Evolutionary conservation across 768 basidiomycete species (phyloP), one percentile per base, ranked within the genome.

Genomic region (Rhodosporidiobolus odoratus): DNA sequence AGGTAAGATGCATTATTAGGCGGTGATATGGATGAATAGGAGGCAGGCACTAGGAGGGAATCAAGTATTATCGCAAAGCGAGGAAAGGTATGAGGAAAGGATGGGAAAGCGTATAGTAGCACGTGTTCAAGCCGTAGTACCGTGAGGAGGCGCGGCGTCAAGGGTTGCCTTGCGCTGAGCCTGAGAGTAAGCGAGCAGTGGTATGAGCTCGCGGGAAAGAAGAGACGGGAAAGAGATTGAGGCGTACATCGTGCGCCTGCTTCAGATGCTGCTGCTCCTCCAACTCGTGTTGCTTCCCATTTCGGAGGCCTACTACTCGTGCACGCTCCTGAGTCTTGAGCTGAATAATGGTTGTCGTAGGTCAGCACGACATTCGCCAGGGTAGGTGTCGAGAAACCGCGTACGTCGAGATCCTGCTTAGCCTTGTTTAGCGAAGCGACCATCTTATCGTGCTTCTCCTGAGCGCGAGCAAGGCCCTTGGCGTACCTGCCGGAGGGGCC

Each of bases 361-460:
- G 32, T 34, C 34, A 64, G 37, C 32, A 30, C 17, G 38, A 34
- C 34, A 27, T 16, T 27, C 7, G 38, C 1, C 19, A 60, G 16
- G 45, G 8, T 32, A 62, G 47, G 21, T 21, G 43, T 15, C 21
- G 48, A n/a, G 19, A 25, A 35, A 27, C 15, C 13, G 43, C 60
- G 17, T 12, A 65, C 52, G 27, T 50, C 48, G 57, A 69, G 64
- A 12, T 62, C 68, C 30, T 63, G 50, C 57, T 70, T 63, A 2
- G 65, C 65, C 65, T 70, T 69, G 43, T 69, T 52, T 32, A 69
- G 68, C n/a, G 43, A 16, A 12, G 65, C 58, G 25, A 67, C 45
- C 17, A n/a, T 19, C 62, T 69, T 65, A 53, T 69, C 43, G 68
- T 74, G 62, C 62, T 62, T 50, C 47, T 66, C 61, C 62, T 69